phyloP scores from a whole-genome alignment of 768 basidiomycete genomes.

The Termitomyces sp. region DNA sequence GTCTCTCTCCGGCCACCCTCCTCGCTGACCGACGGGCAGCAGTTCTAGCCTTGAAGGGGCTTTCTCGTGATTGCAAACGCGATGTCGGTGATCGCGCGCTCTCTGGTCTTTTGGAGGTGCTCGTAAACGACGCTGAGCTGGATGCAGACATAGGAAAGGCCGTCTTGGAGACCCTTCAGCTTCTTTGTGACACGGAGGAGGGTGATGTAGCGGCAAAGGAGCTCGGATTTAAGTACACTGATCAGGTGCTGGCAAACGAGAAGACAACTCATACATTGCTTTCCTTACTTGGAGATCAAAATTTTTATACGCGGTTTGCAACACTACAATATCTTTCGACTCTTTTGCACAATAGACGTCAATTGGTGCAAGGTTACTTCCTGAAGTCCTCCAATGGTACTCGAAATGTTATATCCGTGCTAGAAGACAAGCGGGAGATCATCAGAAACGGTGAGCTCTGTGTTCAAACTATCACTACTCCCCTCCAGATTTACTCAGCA shows the following conservation, averaged over 20 bases:
- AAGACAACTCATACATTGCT: constrained; percentile 75
- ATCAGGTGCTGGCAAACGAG: constrained; percentile 70
- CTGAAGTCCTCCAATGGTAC: constrained; percentile 80
- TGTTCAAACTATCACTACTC: background rate
- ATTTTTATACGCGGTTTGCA: constrained; percentile 84
- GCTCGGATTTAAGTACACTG: constrained; percentile 82
- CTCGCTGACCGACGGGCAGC: constrained; percentile 92
- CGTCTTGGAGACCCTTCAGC: constrained; percentile 82
- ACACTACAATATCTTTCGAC: constrained; percentile 79
- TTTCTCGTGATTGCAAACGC: constrained; percentile 85
- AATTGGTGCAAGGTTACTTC: constrained; percentile 86
- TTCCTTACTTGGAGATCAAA: constrained; percentile 65
- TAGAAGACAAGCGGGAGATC: constrained; percentile 87
- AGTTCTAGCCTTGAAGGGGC: constrained; percentile 90
- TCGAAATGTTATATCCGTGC: constrained; percentile 63
- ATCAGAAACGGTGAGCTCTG: constrained; percentile 73
- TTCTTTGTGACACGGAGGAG: constrained; percentile 82
- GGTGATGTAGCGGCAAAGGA: constrained; percentile 46
- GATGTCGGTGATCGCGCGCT: constrained; percentile 84
- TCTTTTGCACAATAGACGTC: constrained; percentile 79
- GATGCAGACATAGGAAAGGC: constrained; percentile 94
- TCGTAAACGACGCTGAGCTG: constrained; percentile 85
- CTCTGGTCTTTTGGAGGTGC: constrained; percentile 71
- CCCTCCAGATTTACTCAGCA: background rate
- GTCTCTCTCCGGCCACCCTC: constrained; percentile 85